Evolutionary conservation across 2,329 filamentous ascomycete genomes (phyloP).

Genomic region (Knufia fluminis): DNA sequence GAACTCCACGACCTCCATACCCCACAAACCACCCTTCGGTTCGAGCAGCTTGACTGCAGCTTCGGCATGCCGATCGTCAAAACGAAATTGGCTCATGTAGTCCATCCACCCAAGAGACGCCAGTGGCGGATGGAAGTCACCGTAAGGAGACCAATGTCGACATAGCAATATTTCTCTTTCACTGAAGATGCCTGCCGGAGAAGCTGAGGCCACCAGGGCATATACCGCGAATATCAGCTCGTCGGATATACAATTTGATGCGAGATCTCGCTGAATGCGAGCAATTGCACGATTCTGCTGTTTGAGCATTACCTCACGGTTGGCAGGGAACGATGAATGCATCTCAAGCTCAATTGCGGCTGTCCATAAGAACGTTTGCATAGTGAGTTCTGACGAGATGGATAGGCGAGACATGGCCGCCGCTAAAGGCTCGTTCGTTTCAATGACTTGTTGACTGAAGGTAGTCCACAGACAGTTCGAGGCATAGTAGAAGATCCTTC

Average conservation of each 20-base stretch:
- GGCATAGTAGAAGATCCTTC: background rate
- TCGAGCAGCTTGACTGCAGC: background rate
- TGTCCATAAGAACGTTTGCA: background rate
- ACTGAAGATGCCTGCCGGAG: background rate
- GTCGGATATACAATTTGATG: background rate
- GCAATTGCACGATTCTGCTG: background rate
- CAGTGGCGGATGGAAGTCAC: background rate
- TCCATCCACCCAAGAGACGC: background rate
- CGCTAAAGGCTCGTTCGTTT: background rate
- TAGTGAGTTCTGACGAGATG: background rate
- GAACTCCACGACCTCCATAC: background rate
- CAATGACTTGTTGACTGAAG: background rate
- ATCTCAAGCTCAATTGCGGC: background rate
- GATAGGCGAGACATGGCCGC: background rate
- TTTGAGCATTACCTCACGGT: background rate
- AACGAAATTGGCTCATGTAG: background rate
- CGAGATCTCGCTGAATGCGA: background rate
- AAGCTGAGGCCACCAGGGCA: background rate
- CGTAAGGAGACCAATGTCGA: background rate
- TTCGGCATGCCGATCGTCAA: conserved; percentile 1
- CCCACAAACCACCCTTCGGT: background rate
- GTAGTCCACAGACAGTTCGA: background rate
- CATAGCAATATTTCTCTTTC: background rate
- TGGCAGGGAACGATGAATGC: background rate
- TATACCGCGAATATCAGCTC: background rate